Evolutionary conservation across 2,329 filamentous ascomycete species (phyloP), one percentile per base, ranked within the genome.

Genomic region (Sporothrix sp.): DNA sequence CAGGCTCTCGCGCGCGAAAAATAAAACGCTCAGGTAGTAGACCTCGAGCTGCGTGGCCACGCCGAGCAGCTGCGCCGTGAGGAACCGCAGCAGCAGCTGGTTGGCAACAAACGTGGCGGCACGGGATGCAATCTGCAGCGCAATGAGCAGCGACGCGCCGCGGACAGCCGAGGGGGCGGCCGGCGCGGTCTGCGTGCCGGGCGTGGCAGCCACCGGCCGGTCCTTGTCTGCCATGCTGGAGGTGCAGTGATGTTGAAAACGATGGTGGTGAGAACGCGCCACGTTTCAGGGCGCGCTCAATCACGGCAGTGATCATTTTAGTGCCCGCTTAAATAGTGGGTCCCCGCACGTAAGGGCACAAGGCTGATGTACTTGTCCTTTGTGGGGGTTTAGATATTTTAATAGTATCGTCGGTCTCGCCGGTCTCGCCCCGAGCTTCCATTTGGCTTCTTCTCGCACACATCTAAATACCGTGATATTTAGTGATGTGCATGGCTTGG

Each of bases 21-120:
- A 96, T 1, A 98, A 75, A n/a, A 94, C 83, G 0, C 89, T 88
- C 39, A 95, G 84, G 53, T 91, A 90, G 65, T 90, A 96, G 1
- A 97, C 81, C 61, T 98, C 93, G 3, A 98, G 76, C 65, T 96
- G 93, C 0, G 90, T 84, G 2, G 90, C 85, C 5, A 95, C 74
- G 6, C 91, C 93, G 1, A 98, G 77, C 0, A 94, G 75, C 52
- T 84, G 78, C 0, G 93, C 90, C 1, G 89, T 95, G 39, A 97
- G 72, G 63, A 86, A 91, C 32, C 91, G 87, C 7, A 98, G 76
- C 27, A 98, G 78, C 33, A 95, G 66, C 66, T 98, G 91, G 68
- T 97, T 98, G 63, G 93, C 85, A 58, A 84, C 68, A 68, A 98
- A 98, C 21, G 91, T 97, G 56, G 95, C 71, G 50, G 84, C 82